Base-by-base conservation (phyloP, 1,284 basidiomycete species). In the Pisolithus thermaeus region DNA sequence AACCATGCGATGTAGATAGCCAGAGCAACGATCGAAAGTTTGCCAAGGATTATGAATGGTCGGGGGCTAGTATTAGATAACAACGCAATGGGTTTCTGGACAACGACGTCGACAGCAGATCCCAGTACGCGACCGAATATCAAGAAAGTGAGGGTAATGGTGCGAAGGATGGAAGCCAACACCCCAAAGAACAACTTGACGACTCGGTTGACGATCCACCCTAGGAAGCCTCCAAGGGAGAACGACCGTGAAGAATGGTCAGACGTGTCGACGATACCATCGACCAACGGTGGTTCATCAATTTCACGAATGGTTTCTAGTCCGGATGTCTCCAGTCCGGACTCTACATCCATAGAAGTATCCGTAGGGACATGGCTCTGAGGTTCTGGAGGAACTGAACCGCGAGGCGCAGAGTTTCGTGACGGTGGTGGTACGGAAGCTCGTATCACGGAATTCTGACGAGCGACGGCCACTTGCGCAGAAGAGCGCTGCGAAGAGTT, bases 241-340 rank as follows among this genome's bases (percentile, higher is more conserved):
- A 74, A 74, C 37, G 61, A 52, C 39, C 54, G 64, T 30, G 60
- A 58, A 32, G 55, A 52, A 52, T 50, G 32, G 52, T 65, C 61
- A n/a, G 54, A 56, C 12, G 62, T 62, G 37, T 64, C 50, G 16
- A 54, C 42, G 49, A 63, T 49, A 25, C 60, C 69, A 25, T 71
- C 70, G 22, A 68, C 59, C 9, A 57, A 51, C 20, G 70, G 57
- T n/a, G 58, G 62, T 58, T 81, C 79, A 2, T 83, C 77, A 36
- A 73, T 71, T 70, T 87, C 84, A 3, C 74, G 71, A 59, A 87
- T 83, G 3, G 81, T 77, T 25, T 77, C 68, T 18, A 87, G 71
- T 2, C 76, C 73, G 55, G 76, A 72, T 62, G 40, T 77, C 72
- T 47, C 36, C 27, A 18, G 77, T 66, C 5, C 78, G 77, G 22